These are phyloP conservation scores for Cetradonia linearis DNA, from an alignment of 495 filamentous ascomycete species.

Conservation along the genomic window DNA sequence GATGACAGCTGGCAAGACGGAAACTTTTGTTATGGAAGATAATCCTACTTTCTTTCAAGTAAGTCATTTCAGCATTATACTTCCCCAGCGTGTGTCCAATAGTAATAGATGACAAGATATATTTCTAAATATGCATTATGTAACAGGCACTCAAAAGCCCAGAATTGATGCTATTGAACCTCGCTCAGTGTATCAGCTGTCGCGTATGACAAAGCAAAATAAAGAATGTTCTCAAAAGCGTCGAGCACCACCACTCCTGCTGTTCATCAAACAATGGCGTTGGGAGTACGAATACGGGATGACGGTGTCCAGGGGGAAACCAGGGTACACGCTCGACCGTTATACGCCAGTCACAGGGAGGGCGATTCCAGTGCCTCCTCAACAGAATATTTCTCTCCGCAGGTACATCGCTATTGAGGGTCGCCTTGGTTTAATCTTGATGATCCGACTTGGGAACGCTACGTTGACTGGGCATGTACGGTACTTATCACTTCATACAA, in stretches of 20 bases:
- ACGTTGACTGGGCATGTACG: neutral
- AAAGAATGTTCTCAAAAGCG: neutral
- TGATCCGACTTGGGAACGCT: neutral
- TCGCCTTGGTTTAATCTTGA: neutral
- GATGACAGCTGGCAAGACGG: neutral
- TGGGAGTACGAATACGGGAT: neutral
- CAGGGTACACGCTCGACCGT: neutral
- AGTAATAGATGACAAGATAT: neutral
- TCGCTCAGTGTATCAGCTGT: neutral
- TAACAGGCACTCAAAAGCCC: neutral
- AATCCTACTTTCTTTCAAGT: constrained; percentile 2
- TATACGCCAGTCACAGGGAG: neutral
- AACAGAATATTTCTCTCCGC: neutral
- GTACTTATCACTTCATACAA: neutral
- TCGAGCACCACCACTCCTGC: neutral
- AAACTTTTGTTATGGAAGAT: neutral
- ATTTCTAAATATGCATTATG: neutral
- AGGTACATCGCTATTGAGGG: neutral
- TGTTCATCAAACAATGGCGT: neutral
- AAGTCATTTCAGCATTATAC: neutral
- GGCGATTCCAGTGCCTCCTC: neutral
- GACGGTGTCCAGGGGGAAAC: neutral
- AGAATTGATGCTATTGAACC: neutral
- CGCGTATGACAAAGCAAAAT: neutral
- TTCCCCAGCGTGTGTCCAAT: neutral